A percentile compares a stretch with the other conserved stretches of the same genome.
Evolutionary conservation across 2,329 filamentous ascomycete species (phyloP).

Genomic region (Diaporthe citrichinensis): DNA sequence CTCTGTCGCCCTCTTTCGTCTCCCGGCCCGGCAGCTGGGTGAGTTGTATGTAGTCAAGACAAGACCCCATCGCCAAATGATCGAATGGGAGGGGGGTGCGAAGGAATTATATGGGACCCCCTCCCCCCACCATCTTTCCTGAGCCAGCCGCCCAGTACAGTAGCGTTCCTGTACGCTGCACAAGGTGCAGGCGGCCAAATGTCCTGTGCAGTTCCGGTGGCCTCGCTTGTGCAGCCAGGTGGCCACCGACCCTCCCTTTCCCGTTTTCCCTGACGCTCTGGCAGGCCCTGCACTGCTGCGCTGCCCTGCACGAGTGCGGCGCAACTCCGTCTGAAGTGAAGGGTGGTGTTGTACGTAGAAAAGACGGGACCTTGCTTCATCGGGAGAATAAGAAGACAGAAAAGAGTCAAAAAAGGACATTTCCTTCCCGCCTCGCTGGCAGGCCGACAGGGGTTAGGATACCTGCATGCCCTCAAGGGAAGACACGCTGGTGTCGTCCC

Average conservation of each 20-base stretch:
- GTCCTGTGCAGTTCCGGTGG: slow-evolving; percentile 41
- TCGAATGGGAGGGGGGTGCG: slow-evolving; percentile 37
- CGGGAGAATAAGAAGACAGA: slow-evolving; percentile 14
- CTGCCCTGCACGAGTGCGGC: slow-evolving; percentile 32
- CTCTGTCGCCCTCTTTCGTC: background rate
- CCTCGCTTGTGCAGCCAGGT: slow-evolving; percentile 41
- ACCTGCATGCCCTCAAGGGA: slow-evolving; percentile 19
- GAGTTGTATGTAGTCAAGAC: slow-evolving; percentile 28
- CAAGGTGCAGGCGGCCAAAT: slow-evolving; percentile 41
- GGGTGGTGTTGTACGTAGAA: slow-evolving; percentile 7
- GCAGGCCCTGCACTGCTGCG: background rate
- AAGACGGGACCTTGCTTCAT: slow-evolving; percentile 29
- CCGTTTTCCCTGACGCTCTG: slow-evolving; percentile 14
- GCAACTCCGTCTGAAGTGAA: slow-evolving; percentile 8
- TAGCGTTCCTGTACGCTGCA: slow-evolving; percentile 42
- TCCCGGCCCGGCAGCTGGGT: slow-evolving; percentile 34
- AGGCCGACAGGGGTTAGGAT: slow-evolving; percentile 9
- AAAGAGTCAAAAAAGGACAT: slow-evolving; percentile 2
- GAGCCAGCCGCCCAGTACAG: slow-evolving; percentile 38
- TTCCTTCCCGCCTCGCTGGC: slow-evolving; percentile 16
- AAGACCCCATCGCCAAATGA: slow-evolving; percentile 22
- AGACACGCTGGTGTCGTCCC: slow-evolving; percentile 32
- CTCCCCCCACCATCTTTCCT: slow-evolving; percentile 4
- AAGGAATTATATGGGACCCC: slow-evolving; percentile 35
- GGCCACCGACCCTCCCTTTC: slow-evolving; percentile 28